Base-by-base conservation (phyloP, 2,329 filamentous ascomycete species). In the Aspergillus sp. region DNA sequence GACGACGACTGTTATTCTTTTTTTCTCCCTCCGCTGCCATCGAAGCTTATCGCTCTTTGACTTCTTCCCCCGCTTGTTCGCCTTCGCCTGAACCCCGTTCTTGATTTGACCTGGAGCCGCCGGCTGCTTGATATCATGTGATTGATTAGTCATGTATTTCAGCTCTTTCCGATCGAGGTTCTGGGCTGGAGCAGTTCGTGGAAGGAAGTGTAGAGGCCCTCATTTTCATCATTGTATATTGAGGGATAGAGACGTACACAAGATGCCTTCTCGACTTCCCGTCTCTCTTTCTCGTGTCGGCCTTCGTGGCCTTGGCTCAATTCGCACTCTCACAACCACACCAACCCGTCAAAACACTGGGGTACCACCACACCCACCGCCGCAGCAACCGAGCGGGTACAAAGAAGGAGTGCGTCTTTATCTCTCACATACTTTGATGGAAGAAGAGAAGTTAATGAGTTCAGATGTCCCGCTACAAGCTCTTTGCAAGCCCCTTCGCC, bases 401-500 rank as follows among this genome's bases (percentile, higher is more conserved):
- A 72, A 67, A 53, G 68, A 77, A 55, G 72, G 73, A 45, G 75
- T 77, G 57, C 61, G 70, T 66, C 19, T 11, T 25, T 30, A 9
- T 7, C 9, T 38, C 15, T 46, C 8, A 2, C 46, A 5, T 19
- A 19, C 19, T 19, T 7, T 46, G 22, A n/a, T 19, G 19, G 15
- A 47, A 47, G 23, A 47, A 47, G n/a, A 47, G n/a, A 17, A 4
- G 25, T 19, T 47, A 47, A 23, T 17, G 7, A 31, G 25, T 4
- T 17, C 30, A 81, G 80, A 70, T 77, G 64, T 69, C 74, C 13
- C 75, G 72, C n/a, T 79, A 79, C 64, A 73, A 73, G 45, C 63
- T 70, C 45, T 80, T 81, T 60, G 73, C 70, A 6, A 71, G 79
- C 38, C 80, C 81, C 9, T 78, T 83, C 54, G 75, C 76, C 63